Conservation (phyloP, 352 stramenopile genomes). For the Phytophthora sp. region DNA sequence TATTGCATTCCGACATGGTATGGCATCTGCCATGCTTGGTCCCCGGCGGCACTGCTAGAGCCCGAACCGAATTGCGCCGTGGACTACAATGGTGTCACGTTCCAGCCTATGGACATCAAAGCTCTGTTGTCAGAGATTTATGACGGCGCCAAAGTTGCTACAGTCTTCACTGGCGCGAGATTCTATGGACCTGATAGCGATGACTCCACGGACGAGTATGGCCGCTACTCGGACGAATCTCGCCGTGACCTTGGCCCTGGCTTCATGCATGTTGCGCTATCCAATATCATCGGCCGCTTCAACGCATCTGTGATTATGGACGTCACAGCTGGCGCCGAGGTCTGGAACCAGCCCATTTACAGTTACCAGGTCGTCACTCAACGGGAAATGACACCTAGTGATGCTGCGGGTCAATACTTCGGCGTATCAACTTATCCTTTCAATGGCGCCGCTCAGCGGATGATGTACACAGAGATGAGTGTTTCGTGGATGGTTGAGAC, state of each 20-base stretch:
- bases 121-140: slow-evolving; percentile 50
- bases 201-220: slow-evolving; percentile 44
- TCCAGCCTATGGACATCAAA: slow-evolving; percentile 59
- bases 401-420: slow-evolving; percentile 44
- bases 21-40: slow-evolving; percentile 57
- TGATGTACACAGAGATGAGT: slow-evolving; percentile 51
- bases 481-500: slow-evolving; percentile 56
- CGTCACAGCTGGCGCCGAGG: slow-evolving; percentile 36
- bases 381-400: slow-evolving; percentile 39
- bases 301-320: slow-evolving; percentile 54
- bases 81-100: slow-evolving; percentile 47
- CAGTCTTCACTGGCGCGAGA: slow-evolving; percentile 49
- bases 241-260: slow-evolving; percentile 55
- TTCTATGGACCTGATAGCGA: slow-evolving; percentile 36
- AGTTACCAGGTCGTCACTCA: slow-evolving; percentile 48
- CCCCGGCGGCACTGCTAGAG: slow-evolving; percentile 45
- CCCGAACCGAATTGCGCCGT: slow-evolving; percentile 51
- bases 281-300: slow-evolving; percentile 52
- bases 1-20: slow-evolving; percentile 59
- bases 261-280: slow-evolving; percentile 53
- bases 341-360: slow-evolving; percentile 70
- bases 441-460: slow-evolving; percentile 38
- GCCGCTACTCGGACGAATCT: slow-evolving; percentile 44
- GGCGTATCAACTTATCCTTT: slow-evolving; percentile 50
- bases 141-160: slow-evolving; percentile 41